A percentile compares a stretch with the other conserved stretches of the same genome.
phyloP scores from a whole-genome alignment of 768 basidiomycete species.

The Russula virescens region DNA sequence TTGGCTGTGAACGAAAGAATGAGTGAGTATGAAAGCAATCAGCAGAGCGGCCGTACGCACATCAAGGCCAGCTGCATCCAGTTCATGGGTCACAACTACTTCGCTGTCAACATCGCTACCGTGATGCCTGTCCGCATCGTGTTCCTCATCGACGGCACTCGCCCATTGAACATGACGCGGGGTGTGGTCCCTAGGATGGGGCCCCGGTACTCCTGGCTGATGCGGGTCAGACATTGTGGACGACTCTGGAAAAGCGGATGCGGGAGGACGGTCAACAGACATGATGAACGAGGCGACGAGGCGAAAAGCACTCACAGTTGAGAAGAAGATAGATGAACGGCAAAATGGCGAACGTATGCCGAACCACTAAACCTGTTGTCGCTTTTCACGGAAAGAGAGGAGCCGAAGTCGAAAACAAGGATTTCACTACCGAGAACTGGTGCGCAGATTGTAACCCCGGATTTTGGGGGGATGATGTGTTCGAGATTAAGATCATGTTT shows the following conservation, averaged over 20 bases:
- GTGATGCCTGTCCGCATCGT: not conserved
- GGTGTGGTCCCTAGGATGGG: slow-evolving; percentile 14
- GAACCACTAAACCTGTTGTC: not conserved
- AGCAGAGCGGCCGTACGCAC: slow-evolving; percentile 33
- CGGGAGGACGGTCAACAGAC: not conserved
- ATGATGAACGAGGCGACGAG: not conserved
- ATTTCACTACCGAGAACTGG: not conserved
- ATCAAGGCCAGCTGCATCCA: slow-evolving; percentile 51
- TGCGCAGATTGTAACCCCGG: not conserved
- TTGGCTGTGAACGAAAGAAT: slow-evolving; percentile 34
- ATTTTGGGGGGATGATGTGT: no score
- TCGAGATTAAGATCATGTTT: no score
- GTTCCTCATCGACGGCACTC: slow-evolving; percentile 4
- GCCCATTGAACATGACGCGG: slow-evolving; percentile 25
- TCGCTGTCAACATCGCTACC: slow-evolving; percentile 4
- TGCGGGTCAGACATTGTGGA: not conserved
- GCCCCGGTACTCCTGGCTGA: not conserved
- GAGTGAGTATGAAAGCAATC: slow-evolving; percentile 2
- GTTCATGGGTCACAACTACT: slow-evolving; percentile 31
- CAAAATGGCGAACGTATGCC: not conserved
- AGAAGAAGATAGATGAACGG: not conserved
- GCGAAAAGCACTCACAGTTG: not conserved
- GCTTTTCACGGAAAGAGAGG: not conserved
- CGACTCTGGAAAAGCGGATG: not conserved
- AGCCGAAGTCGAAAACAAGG: not conserved